Conservation (phyloP, 2,329 filamentous ascomycete genomes). For the Aspergillus sp. region DNA sequence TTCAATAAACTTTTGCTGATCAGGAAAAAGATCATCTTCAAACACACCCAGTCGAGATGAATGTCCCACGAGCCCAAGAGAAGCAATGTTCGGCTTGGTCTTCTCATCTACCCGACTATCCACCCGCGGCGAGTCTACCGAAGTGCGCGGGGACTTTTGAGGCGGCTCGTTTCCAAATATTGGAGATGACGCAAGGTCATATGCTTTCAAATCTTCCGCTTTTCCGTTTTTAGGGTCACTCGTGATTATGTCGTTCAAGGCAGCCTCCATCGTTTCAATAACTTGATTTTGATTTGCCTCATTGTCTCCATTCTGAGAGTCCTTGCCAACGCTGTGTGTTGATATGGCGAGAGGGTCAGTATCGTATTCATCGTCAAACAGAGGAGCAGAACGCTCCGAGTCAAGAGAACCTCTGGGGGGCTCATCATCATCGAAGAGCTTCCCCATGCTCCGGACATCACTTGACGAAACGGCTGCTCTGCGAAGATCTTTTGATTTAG, state of each 20-base stretch:
- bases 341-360: conserved; percentile 71
- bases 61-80: conserved; percentile 82
- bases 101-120: conserved; percentile 42
- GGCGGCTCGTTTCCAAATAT: conserved; percentile 49
- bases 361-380: conserved; percentile 78
- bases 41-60: conserved; percentile 89
- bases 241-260: conserved; percentile 87
- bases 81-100: conserved; percentile 81
- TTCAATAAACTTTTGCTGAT: conserved; percentile 73
- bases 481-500: conserved; percentile 49
- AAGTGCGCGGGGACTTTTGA: conserved; percentile 56
- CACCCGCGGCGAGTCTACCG: conserved; percentile 52
- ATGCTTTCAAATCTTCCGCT: conserved; percentile 31
- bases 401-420: conserved; percentile 66
- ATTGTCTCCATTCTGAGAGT: conserved; percentile 51
- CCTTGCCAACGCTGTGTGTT: conserved; percentile 72
- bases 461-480: conserved; percentile 58
- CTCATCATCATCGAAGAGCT: conserved; percentile 40
- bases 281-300: conserved; percentile 66
- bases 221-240: conserved; percentile 54
- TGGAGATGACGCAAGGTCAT: conserved; percentile 31
- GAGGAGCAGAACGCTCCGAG: conserved; percentile 50
- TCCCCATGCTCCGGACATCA: conserved; percentile 50
- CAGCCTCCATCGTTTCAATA: conserved; percentile 88
- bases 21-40: conserved; percentile 87